A percentile compares a stretch with the other conserved stretches of the same genome.
Conservation (phyloP, 129 eudicot genomes). For the Flaveria linearis region DNA sequence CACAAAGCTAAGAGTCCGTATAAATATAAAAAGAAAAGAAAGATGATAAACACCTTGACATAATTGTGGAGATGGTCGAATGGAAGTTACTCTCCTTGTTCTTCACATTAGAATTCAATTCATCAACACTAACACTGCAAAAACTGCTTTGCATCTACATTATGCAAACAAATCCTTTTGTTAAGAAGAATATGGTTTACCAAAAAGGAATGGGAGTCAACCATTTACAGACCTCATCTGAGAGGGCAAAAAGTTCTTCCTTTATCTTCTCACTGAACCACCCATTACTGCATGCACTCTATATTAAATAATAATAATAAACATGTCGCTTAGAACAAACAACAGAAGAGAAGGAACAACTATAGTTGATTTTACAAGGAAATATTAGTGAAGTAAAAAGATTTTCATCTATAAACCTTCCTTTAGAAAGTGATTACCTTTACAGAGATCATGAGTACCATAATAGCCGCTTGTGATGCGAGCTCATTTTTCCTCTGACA, state of each 20-base stretch:
- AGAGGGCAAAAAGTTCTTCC: slow-evolving; percentile 58
- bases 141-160: slow-evolving; percentile 61
- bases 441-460: slow-evolving; percentile 87
- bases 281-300: slow-evolving; percentile 80
- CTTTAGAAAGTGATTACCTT: slow-evolving; percentile 52
- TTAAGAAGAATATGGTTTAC: not conserved
- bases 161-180: slow-evolving; percentile 7
- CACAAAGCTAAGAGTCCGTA: slow-evolving; percentile 15
- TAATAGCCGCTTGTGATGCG: slow-evolving; percentile 59
- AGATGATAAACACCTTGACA: slow-evolving; percentile 54
- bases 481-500: slow-evolving; percentile 55
- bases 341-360: too few species aligned
- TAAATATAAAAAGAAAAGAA: slow-evolving; percentile 9
- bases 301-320: not conserved
- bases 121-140: slow-evolving; percentile 43
- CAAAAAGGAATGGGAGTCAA: slow-evolving; percentile 14
- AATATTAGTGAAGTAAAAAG: not conserved
- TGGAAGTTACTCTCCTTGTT: slow-evolving; percentile 42
- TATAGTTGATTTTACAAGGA: too few species aligned
- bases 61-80: slow-evolving; percentile 52
- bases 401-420: slow-evolving; percentile 9
- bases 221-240: slow-evolving; percentile 56
- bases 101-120: slow-evolving; percentile 48
- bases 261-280: slow-evolving; percentile 67
- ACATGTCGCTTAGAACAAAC: not conserved